Conservation (phyloP, 495 filamentous ascomycete genomes). For the Xylaria curta region DNA sequence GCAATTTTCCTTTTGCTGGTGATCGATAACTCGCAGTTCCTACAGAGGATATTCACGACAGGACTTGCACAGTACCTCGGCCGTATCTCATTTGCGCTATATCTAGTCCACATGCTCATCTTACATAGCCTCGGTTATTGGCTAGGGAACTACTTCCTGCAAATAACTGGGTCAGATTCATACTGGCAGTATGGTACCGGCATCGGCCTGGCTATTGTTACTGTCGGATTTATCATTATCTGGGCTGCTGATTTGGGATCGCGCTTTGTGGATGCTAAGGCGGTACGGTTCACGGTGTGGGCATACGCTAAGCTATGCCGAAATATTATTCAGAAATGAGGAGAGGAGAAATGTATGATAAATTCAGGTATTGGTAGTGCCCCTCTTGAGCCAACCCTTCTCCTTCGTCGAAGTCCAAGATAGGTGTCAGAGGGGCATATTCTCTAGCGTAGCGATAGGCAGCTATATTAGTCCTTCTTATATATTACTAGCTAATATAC, state of each 20-base stretch:
- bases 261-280: slow-evolving; percentile 26
- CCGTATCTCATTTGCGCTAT: slow-evolving; percentile 68
- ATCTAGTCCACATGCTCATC: slow-evolving; percentile 69
- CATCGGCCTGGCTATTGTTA: slow-evolving; percentile 14
- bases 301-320: slow-evolving; percentile 18
- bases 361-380: background rate
- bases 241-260: slow-evolving; percentile 26
- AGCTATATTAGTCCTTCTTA: background rate
- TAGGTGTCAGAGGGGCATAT: background rate
- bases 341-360: no score
- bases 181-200: slow-evolving; percentile 22
- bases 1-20: slow-evolving; percentile 61
- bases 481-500: background rate
- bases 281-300: slow-evolving; percentile 25
- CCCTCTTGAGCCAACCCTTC: background rate
- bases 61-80: slow-evolving; percentile 68
- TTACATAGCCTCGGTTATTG: slow-evolving; percentile 51
- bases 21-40: slow-evolving; percentile 50
- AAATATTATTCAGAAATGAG: background rate
- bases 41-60: slow-evolving; percentile 63
- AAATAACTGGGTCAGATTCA: slow-evolving; percentile 12
- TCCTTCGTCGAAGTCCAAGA: background rate
- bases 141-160: slow-evolving; percentile 26
- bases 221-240: slow-evolving; percentile 16
- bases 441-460: background rate